Base-by-base conservation (phyloP, 768 basidiomycete genomes). In the Coprinopsis sp. region DNA sequence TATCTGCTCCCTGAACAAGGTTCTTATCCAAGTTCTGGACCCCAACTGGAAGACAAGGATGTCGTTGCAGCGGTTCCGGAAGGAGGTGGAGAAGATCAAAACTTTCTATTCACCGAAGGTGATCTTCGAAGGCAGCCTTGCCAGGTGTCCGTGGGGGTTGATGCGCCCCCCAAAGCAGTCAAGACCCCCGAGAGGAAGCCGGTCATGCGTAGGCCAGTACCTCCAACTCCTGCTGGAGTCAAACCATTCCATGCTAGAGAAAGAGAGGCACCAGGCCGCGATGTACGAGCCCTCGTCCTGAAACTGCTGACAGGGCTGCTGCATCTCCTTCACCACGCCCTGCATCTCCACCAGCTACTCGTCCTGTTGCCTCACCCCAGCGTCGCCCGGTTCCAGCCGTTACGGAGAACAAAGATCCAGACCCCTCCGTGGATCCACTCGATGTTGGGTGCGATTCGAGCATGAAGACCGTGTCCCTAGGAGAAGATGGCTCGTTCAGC, bases 121-220 rank as follows among this genome's bases (percentile, higher is more conserved):
- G 37, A 70, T 89, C 47, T 87, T 89, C 52, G 86, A 89, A 58
- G 87, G 84, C 37, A 86, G 82, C 58, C 82, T 89, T 70, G 87
- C 87, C 24, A 75, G 81, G 33, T 86, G 84, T 53, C 71, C 81
- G 4, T 88, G 86, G 85, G 87, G 63, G 78, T 75, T n/a, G 80
- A 78, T 2, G 18, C 61, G 10, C 51, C 61, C 16, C 41, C 27
- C 6, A 25, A 33, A 21, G 42, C 23, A 14, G 37, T 31, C 19
- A 11, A 39, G 37, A 22, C 30, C 23, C 37, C 37, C 18, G 37
- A 31, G 10, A 27, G n/a, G 18, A 23, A 29, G 3, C 39, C 47
- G 10, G 31, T 41, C 33, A 29, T 11, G 31, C 40, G 40, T 8
- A 28, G 47, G 33, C 39, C 47, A 33, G 47, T 49, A 33, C 47